Conservation (phyloP, 805 yeast genomes). For the Ogataea philodendri region DNA sequence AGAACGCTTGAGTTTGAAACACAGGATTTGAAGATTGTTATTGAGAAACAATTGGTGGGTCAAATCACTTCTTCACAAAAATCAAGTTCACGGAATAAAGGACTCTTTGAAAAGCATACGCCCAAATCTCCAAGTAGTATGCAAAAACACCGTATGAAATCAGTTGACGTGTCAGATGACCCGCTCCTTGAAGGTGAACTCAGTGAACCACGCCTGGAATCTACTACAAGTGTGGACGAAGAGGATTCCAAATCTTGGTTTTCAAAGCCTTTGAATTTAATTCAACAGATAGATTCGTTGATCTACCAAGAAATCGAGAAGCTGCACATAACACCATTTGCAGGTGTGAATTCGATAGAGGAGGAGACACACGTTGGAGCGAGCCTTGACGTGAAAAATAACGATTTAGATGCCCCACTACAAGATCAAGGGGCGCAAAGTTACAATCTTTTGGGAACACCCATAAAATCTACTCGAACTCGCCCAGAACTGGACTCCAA, state of each 20-base stretch:
- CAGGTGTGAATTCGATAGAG: too few species aligned
- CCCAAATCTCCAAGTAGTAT: conserved; percentile 24
- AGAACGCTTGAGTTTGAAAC: conserved; percentile 47
- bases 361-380: too few species aligned
- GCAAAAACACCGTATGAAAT: conserved; percentile 15
- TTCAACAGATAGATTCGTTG: conserved; percentile 67
- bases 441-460: too few species aligned
- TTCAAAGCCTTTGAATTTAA: conserved; percentile 55
- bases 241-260: conserved; percentile 30
- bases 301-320: conserved; percentile 66
- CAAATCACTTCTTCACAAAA: conserved; percentile 33
- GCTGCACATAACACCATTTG: conserved; percentile 37
- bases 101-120: conserved; percentile 15
- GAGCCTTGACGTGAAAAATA: too few species aligned
- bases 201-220: too few species aligned
- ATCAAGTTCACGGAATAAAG: conserved; percentile 1
- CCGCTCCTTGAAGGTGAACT: conserved; percentile 20
- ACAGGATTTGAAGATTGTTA: conserved; percentile 45
- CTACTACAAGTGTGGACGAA: background rate
- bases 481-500: too few species aligned
- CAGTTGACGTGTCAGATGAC: conserved; percentile 19
- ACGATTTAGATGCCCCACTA: background rate
- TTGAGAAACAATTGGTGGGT: conserved; percentile 45
- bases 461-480: too few species aligned
- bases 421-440: too few species aligned